A percentile compares a stretch with the other conserved stretches of the same genome.
Evolutionary conservation across 169 alveolate species (phyloP).

Genomic region (Plasmodium vinckei): DNA sequence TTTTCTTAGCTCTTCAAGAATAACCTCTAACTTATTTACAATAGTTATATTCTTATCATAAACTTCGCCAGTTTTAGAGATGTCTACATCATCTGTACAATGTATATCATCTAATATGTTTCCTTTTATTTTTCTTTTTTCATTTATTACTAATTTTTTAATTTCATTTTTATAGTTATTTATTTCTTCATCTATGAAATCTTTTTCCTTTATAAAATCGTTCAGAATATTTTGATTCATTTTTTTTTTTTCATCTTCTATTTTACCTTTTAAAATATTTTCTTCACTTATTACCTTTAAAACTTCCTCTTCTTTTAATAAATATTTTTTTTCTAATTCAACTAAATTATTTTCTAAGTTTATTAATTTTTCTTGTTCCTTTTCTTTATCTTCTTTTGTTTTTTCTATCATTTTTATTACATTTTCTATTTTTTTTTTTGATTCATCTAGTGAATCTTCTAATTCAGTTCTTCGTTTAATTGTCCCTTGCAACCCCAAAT

Average conservation of each 20-base stretch:
- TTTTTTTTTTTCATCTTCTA: conserved; percentile 36
- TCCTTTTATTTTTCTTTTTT: conserved; percentile 6
- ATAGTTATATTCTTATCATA: background rate
- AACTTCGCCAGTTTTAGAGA: background rate
- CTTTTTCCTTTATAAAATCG: conserved; percentile 37
- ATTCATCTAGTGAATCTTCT: background rate
- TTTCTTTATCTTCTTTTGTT: conserved; percentile 10
- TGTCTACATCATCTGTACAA: background rate
- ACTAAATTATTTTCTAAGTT: conserved; percentile 9
- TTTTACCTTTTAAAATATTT: background rate
- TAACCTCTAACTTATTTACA: background rate
- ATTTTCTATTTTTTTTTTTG: conserved; percentile 15
- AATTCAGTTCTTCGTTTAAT: conserved; percentile 31
- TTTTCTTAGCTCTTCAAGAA: conserved; percentile 17
- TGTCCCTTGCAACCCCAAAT: conserved; percentile 19
- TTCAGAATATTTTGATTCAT: conserved; percentile 14
- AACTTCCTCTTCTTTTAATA: conserved; percentile 9
- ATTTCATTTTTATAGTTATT: conserved; percentile 51
- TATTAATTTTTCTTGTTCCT: conserved; percentile 13
- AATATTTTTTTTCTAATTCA: background rate
- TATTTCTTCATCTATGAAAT: conserved; percentile 44
- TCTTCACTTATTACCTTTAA: conserved; percentile 1
- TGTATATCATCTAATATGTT: too few relatives aligned
- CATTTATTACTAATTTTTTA: conserved; percentile 23
- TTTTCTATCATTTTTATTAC: background rate